These are phyloP conservation scores for Sclerotinia subarctica DNA, from an alignment of 2,329 filamentous ascomycete genomes.

Conservation along the genomic window DNA sequence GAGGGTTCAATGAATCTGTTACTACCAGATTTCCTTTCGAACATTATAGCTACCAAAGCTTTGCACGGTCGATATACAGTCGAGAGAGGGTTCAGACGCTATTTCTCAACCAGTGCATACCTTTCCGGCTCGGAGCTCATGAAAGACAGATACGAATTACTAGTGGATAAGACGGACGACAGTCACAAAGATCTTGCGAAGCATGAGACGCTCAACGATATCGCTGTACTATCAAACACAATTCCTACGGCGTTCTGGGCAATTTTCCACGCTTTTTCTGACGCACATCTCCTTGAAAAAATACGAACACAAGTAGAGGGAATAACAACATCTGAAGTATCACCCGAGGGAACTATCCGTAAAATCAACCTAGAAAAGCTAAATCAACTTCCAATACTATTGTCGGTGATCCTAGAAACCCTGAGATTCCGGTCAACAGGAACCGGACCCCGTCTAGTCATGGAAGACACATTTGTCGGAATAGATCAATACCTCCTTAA, in stretches of 20 bases:
- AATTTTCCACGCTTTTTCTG: slow-evolving; percentile 10
- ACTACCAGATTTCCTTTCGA: background rate
- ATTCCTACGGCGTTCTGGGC: slow-evolving; percentile 10
- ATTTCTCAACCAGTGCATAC: background rate
- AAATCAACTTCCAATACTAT: background rate
- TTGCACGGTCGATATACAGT: slow-evolving; percentile 3
- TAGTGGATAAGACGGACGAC: background rate
- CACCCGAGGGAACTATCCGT: background rate
- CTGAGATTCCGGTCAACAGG: slow-evolving; percentile 10
- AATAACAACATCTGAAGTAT: slow-evolving; percentile 3
- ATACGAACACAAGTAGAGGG: slow-evolving; percentile 2
- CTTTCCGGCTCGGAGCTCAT: background rate
- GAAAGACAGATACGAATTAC: background rate
- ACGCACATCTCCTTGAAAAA: background rate
- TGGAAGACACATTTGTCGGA: slow-evolving; percentile 12
- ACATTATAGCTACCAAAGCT: background rate
- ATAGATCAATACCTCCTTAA: slow-evolving; percentile 16
- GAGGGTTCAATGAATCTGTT: slow-evolving; percentile 8
- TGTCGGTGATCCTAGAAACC: background rate
- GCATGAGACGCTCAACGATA: background rate
- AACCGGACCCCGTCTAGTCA: slow-evolving; percentile 2
- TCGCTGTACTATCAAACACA: slow-evolving; percentile 12
- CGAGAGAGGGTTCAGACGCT: background rate
- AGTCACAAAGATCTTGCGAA: slow-evolving; percentile 2
- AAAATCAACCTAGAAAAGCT: slow-evolving; percentile 9